Conservation (phyloP, 345 rosid species). For the Trapa incisa region DNA sequence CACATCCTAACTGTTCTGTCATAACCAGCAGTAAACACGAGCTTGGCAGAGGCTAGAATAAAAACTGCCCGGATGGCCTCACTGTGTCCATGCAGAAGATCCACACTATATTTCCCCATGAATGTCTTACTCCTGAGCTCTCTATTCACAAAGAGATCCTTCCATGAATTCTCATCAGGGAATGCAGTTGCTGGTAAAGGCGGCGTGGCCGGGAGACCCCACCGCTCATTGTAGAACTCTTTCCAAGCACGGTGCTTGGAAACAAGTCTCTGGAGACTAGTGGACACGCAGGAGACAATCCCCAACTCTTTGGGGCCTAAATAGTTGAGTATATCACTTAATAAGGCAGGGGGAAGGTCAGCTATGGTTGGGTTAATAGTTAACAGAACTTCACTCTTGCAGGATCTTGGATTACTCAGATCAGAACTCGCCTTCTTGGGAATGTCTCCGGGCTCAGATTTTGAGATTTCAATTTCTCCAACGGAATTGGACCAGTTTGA, state of each 20-base stretch:
- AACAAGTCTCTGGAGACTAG: slow-evolving; percentile 51
- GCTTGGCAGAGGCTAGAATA: slow-evolving; percentile 68
- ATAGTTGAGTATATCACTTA: slow-evolving; percentile 60
- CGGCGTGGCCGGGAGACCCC: slow-evolving; percentile 53
- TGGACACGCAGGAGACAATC: slow-evolving; percentile 71
- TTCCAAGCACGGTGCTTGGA: slow-evolving; percentile 85
- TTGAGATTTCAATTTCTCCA: slow-evolving; percentile 21
- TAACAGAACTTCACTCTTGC: slow-evolving; percentile 19
- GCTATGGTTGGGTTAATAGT: slow-evolving; percentile 30
- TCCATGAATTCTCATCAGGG: slow-evolving; percentile 66
- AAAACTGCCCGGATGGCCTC: slow-evolving; percentile 72
- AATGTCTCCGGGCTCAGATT: slow-evolving; percentile 1
- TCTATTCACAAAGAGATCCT: slow-evolving; percentile 77
- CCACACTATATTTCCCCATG: slow-evolving; percentile 54
- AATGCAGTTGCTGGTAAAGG: slow-evolving; percentile 16
- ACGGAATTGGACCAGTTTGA: not conserved
- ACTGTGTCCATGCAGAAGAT: slow-evolving; percentile 69
- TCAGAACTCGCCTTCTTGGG: slow-evolving; percentile 8
- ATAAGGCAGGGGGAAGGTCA: slow-evolving; percentile 74
- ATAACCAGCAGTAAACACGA: slow-evolving; percentile 76
- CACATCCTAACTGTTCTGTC: slow-evolving; percentile 76
- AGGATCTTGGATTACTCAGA: slow-evolving; percentile 1
- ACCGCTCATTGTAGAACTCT: slow-evolving; percentile 65
- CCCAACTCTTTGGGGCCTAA: slow-evolving; percentile 87
- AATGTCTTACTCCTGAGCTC: slow-evolving; percentile 71